Conservation (phyloP, 306 rosid species). For the Rosa rugosa region DNA sequence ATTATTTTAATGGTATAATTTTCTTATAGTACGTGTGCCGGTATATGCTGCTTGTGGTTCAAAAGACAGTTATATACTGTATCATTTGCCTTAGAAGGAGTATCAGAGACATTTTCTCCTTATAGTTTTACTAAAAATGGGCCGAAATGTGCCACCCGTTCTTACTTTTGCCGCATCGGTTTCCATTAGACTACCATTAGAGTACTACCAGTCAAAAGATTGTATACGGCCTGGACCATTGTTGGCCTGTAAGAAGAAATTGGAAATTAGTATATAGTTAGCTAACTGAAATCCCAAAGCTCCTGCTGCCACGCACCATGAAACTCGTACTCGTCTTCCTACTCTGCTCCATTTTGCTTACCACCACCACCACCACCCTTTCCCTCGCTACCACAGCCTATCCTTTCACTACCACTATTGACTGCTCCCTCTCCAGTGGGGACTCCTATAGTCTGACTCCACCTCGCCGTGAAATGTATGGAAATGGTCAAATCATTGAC, state of each 20-base stretch:
- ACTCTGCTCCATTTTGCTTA: neutral
- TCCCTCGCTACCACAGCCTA: neutral
- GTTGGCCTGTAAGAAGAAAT: neutral
- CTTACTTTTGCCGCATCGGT: neutral
- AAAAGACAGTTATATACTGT: neutral
- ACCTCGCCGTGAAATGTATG: neutral
- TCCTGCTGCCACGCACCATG: neutral
- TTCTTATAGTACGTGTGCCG: too few species aligned
- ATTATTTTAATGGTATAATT: too few species aligned
- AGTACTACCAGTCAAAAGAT: neutral
- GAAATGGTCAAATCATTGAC: conserved; percentile 4
- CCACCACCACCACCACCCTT: neutral
- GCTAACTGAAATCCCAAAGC: neutral
- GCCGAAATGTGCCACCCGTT: neutral
- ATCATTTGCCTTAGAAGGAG: neutral
- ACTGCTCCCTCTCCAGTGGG: neutral
- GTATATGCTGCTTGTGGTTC: too few species aligned
- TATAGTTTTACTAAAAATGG: neutral
- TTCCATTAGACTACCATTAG: neutral
- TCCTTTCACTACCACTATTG: neutral
- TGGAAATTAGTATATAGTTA: neutral
- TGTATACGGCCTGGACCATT: neutral
- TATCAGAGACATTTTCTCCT: neutral
- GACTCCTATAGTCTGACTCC: neutral
- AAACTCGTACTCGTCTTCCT: neutral